phyloP scores from a whole-genome alignment of 1,139 yeast genomes.

The Magnusiomyces suaveolens region DNA sequence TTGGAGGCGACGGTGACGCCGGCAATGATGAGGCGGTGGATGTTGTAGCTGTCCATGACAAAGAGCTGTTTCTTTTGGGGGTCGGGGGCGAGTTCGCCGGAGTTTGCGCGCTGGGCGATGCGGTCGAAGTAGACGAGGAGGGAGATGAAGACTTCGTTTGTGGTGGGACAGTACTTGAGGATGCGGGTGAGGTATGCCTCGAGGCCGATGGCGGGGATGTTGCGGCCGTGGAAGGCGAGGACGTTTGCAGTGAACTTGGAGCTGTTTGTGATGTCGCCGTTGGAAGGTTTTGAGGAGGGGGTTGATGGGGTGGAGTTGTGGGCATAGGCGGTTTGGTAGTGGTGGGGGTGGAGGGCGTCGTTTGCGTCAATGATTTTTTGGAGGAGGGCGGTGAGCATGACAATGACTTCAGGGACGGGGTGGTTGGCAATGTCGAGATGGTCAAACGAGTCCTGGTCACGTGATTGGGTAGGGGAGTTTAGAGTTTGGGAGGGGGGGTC shows the following conservation, averaged over 20 bases:
- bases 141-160: conserved; percentile 89
- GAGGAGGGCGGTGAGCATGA: conserved; percentile 76
- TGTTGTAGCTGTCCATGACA: conserved; percentile 92
- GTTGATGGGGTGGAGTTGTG: conserved; percentile 25
- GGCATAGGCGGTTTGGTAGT: conserved; percentile 41
- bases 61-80: conserved; percentile 44
- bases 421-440: conserved; percentile 75
- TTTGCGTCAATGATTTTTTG: conserved; percentile 89
- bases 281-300: neutral
- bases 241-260: conserved; percentile 54
- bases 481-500: conserved; percentile 16
- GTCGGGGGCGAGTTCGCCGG: conserved; percentile 28
- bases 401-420: conserved; percentile 68
- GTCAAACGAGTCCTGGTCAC: too few species aligned
- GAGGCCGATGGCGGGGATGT: conserved; percentile 85
- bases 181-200: conserved; percentile 86
- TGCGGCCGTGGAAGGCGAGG: conserved; percentile 88
- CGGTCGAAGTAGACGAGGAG: conserved; percentile 88
- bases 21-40: conserved; percentile 88
- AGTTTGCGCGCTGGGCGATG: conserved; percentile 80
- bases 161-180: conserved; percentile 91
- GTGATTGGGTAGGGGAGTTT: too few species aligned
- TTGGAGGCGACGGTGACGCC: conserved; percentile 94
- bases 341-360: conserved; percentile 70
- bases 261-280: conserved; percentile 12